phyloP scores from a whole-genome alignment of 257 asterid genomes.

The Salvia rosmarinus region DNA sequence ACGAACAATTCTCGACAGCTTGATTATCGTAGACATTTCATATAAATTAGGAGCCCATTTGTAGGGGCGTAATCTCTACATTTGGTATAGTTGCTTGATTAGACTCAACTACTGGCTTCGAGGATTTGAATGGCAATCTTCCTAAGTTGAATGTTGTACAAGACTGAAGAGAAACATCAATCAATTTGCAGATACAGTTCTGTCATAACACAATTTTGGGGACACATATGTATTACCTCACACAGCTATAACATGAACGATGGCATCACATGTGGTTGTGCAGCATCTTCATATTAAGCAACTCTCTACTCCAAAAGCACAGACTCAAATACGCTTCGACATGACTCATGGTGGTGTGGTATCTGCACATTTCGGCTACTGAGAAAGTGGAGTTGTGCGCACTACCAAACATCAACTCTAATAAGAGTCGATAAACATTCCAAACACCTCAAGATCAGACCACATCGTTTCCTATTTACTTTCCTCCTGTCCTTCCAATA shows the following conservation, averaged over 20 bases:
- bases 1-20: neutral
- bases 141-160: neutral
- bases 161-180: neutral
- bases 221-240: slow-evolving; percentile 44
- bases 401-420: neutral
- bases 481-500: slow-evolving; percentile 55
- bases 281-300: neutral
- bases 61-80: too few relatives aligned
- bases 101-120: too few relatives aligned
- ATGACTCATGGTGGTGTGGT: neutral
- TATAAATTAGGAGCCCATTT: too few relatives aligned
- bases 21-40: neutral
- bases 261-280: neutral
- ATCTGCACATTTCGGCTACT: slow-evolving; percentile 2
- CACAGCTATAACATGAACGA: neutral
- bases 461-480: slow-evolving; percentile 24
- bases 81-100: too few relatives aligned
- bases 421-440: slow-evolving; percentile 5
- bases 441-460: slow-evolving; percentile 14
- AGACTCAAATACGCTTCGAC: neutral
- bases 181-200: too few relatives aligned
- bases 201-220: neutral
- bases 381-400: neutral
- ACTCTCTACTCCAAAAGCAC: neutral
- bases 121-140: too few relatives aligned